Conservation (phyloP, 2,329 filamentous ascomycete species). For the Xylaria polymorpha region DNA sequence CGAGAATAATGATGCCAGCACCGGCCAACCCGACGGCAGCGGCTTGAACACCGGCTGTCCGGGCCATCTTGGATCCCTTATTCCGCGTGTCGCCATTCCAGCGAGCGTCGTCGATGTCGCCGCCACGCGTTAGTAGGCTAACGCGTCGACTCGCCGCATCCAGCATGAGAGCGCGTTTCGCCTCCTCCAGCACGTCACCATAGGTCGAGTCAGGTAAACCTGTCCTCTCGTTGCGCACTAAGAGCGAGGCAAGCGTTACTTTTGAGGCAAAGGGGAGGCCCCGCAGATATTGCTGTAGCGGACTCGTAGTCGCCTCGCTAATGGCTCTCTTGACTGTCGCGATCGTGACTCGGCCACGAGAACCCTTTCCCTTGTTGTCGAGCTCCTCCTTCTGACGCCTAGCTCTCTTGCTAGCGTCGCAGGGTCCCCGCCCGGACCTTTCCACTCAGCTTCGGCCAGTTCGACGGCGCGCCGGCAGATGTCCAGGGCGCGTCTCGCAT, state of each 20-base stretch:
- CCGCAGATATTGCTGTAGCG: constrained; percentile 88
- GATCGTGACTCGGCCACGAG: constrained; percentile 79
- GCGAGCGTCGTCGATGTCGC: constrained; percentile 40
- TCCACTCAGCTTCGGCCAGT: constrained; percentile 81
- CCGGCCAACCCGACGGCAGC: constrained; percentile 87
- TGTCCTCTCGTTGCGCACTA: constrained; percentile 82
- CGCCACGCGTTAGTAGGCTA: constrained; percentile 61
- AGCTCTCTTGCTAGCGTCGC: constrained; percentile 69
- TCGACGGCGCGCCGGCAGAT: constrained; percentile 96
- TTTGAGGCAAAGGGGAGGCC: constrained; percentile 84
- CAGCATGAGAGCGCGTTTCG: constrained; percentile 73
- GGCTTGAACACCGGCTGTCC: constrained; percentile 62
- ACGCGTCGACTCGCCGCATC: constrained; percentile 70
- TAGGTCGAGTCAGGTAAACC: constrained; percentile 89
- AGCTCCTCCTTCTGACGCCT: constrained; percentile 45
- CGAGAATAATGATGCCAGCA: constrained; percentile 87
- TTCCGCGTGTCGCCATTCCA: constrained; percentile 45
- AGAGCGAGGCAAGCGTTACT: constrained; percentile 83
- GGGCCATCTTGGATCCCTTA: constrained; percentile 39
- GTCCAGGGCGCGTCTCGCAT: constrained; percentile 90
- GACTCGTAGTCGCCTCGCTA: constrained; percentile 92
- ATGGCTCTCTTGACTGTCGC: constrained; percentile 94
- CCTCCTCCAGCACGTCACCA: constrained; percentile 90
- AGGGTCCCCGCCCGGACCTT: constrained; percentile 56
- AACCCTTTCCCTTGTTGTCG: constrained; percentile 54